Conservation (phyloP, 2,329 filamentous ascomycete species). For the Fusarium oxysporum region DNA sequence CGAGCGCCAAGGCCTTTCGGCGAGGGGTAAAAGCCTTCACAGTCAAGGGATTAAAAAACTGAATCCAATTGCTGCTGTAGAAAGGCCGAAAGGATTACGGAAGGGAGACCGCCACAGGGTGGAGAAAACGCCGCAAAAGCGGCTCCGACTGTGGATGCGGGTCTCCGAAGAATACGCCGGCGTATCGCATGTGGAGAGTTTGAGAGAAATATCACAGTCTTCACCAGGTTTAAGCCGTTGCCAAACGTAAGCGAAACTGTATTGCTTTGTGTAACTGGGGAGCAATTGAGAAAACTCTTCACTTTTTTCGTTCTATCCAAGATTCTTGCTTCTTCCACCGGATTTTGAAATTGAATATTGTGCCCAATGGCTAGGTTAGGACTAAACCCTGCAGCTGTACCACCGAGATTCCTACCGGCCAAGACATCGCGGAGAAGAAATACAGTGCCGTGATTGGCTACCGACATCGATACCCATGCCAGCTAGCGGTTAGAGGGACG, state of each 20-base stretch:
- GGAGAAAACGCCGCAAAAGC: slow-evolving; percentile 24
- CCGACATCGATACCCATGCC: slow-evolving; percentile 33
- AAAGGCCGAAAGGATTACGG: slow-evolving; percentile 15
- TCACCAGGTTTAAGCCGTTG: slow-evolving; percentile 2
- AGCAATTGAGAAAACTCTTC: slow-evolving; percentile 2
- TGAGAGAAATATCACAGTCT: slow-evolving; percentile 9
- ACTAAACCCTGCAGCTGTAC: slow-evolving; percentile 25
- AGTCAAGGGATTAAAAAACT: background rate
- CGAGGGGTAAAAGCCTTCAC: slow-evolving; percentile 14
- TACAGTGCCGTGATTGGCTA: slow-evolving; percentile 32
- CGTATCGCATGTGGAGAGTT: slow-evolving; percentile 8
- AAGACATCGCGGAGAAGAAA: slow-evolving; percentile 35
- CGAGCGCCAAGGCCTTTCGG: slow-evolving; percentile 7
- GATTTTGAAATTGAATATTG: slow-evolving; percentile 30
- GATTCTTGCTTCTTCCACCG: slow-evolving; percentile 29
- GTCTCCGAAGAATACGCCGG: slow-evolving; percentile 11
- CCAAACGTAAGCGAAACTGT: slow-evolving; percentile 8
- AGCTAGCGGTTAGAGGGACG: slow-evolving; percentile 29
- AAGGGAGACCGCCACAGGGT: slow-evolving; percentile 17
- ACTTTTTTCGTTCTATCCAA: background rate
- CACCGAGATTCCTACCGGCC: slow-evolving; percentile 23
- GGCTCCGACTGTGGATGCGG: slow-evolving; percentile 27
- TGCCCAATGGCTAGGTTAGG: slow-evolving; percentile 13
- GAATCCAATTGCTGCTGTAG: slow-evolving; percentile 1
- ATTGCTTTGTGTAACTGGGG: background rate